Percentiles rank a stretch among this genome's conserved stretches.
Conservation (phyloP, 2,329 filamentous ascomycete genomes). For the Penicillium sp. region DNA sequence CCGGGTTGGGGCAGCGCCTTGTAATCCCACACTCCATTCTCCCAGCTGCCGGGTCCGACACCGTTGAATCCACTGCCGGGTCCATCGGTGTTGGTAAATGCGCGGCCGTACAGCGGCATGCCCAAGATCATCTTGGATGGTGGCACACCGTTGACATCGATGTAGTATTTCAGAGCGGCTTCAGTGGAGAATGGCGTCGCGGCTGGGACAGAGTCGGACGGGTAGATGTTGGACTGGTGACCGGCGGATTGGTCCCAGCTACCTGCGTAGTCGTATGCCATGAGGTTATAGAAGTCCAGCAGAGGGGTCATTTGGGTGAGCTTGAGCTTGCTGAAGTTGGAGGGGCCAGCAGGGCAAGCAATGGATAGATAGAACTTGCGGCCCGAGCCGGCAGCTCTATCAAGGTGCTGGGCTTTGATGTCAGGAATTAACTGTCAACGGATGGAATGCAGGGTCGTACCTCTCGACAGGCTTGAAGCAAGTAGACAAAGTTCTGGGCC, state of each 20-base stretch:
- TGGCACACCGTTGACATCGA: conserved; percentile 57
- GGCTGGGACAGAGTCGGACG: conserved; percentile 56
- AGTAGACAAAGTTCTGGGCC: conserved; percentile 43
- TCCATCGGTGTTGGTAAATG: conserved; percentile 77
- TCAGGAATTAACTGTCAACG: conserved; percentile 2
- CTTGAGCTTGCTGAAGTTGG: conserved; percentile 45
- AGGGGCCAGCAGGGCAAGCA: conserved; percentile 49
- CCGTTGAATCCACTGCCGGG: conserved; percentile 70
- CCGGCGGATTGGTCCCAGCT: conserved; percentile 72
- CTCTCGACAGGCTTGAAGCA: conserved; percentile 44
- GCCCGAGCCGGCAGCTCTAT: conserved; percentile 39
- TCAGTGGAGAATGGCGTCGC: conserved; percentile 77
- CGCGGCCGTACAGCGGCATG: conserved; percentile 91
- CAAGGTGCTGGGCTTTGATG: conserved; percentile 29
- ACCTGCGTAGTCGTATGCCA: conserved; percentile 86
- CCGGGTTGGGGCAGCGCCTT: conserved; percentile 74
- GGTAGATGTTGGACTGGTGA: conserved; percentile 78
- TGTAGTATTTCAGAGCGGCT: conserved; percentile 69
- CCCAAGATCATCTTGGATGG: conserved; percentile 78
- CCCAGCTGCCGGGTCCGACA: conserved; percentile 72
- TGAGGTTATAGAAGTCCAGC: conserved; percentile 57
- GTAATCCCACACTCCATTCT: conserved; percentile 82
- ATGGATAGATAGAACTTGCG: conserved; percentile 50
- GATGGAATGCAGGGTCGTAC: conserved; percentile 23
- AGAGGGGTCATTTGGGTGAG: conserved; percentile 47